Evolutionary conservation across 23 red algal species (phyloP).

Genomic region (Gracilaria caudata): DNA sequence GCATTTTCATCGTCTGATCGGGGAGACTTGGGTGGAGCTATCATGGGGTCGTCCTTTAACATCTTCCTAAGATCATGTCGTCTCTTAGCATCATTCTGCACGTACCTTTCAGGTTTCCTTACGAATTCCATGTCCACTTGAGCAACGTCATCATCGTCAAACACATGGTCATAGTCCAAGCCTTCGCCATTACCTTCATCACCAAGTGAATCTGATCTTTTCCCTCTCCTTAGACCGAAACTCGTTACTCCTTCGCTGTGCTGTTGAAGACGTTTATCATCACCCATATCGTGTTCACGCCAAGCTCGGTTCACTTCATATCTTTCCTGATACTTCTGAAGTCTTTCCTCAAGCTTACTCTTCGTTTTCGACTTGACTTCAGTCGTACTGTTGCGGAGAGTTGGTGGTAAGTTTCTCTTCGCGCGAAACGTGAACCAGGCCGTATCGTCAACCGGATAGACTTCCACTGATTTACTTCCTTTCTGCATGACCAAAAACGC

Average conservation of each 20-base stretch:
- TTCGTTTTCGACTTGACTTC: constrained; percentile 3
- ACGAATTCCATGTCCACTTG: constrained; percentile 30
- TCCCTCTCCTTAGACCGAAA: constrained; percentile 2
- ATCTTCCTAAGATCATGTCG: constrained; percentile 35
- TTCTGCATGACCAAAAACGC: constrained; percentile 55
- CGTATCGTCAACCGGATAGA: constrained; percentile 37
- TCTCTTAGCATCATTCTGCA: constrained; percentile 38
- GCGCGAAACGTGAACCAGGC: constrained; percentile 56
- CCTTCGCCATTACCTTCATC: constrained; percentile 21
- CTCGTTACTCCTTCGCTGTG: background rate
- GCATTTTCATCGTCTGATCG: constrained; percentile 39
- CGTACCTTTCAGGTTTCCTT: constrained; percentile 17
- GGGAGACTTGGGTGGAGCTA: constrained; percentile 19
- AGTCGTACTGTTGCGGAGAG: background rate
- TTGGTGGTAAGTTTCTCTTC: constrained; percentile 16
- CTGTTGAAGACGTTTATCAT: constrained; percentile 15
- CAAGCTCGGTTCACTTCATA: constrained; percentile 5
- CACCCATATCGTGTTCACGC: constrained; percentile 54
- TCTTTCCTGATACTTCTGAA: constrained; percentile 21
- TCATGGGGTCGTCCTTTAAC: constrained; percentile 65
- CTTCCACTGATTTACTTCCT: constrained; percentile 50
- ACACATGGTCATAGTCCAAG: constrained; percentile 63
- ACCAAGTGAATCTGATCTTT: background rate
- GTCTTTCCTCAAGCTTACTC: constrained; percentile 1
- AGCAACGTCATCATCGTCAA: constrained; percentile 59